These are phyloP conservation scores for Adenanthera pavonina DNA, from an alignment of 306 rosid genomes.

Conservation along the genomic window DNA sequence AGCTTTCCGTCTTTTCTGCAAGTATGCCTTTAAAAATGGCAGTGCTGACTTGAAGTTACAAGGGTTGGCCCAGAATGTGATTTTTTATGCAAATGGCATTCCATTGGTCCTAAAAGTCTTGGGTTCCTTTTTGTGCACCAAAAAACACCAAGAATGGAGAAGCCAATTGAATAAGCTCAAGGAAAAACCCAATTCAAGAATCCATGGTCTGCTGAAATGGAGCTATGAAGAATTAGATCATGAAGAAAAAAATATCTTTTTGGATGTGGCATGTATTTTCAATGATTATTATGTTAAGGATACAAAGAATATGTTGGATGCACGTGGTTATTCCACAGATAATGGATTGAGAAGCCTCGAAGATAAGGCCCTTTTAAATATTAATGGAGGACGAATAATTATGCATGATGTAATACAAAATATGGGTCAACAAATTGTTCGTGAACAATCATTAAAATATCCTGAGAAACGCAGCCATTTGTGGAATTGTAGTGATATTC, in stretches of 20 bases:
- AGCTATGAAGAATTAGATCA: not conserved
- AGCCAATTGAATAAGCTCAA: not conserved
- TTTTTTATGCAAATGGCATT: not conserved
- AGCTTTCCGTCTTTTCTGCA: not conserved
- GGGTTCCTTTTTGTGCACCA: not conserved
- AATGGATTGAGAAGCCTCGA: not conserved
- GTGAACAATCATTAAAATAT: not conserved
- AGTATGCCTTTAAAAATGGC: not conserved
- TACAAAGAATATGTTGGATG: not conserved
- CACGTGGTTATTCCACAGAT: not conserved
- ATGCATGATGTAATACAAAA: conserved; percentile 16
- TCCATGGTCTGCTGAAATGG: not conserved
- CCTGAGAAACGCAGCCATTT: not conserved
- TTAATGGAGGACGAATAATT: accelerated
- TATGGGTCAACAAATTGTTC: not conserved
- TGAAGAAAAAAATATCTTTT: not conserved
- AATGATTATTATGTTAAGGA: not conserved
- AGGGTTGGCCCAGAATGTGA: not conserved
- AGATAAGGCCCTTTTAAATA: not conserved
- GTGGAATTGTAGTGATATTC: not conserved
- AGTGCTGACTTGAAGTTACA: not conserved
- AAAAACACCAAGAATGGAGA: not conserved
- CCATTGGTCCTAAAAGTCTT: not conserved
- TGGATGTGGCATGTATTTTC: conserved; percentile 24
- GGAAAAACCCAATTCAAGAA: not conserved